Conservation (phyloP, 2,329 filamentous ascomycete species). For the Cladosporium sphaerospermum region DNA sequence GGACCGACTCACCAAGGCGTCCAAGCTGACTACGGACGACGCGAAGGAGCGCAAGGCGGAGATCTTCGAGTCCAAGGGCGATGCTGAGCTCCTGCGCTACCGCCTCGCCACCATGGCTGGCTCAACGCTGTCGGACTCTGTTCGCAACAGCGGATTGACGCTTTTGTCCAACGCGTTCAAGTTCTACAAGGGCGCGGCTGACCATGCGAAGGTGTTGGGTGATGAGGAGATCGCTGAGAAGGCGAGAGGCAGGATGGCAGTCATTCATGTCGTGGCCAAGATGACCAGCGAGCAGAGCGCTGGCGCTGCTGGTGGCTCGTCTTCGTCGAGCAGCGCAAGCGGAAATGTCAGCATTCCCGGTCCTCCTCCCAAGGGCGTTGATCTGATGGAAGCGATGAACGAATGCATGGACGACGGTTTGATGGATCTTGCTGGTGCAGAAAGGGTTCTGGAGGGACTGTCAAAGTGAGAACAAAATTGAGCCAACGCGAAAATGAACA, state of each 20-base stretch:
- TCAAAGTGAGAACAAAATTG: not conserved
- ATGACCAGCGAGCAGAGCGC: conserved; percentile 36
- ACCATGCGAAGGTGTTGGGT: conserved; percentile 38
- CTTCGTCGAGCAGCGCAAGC: not conserved
- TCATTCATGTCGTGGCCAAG: conserved; percentile 34
- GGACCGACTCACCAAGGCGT: conserved; percentile 44
- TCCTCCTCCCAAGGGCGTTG: conserved; percentile 34
- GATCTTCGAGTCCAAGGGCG: conserved; percentile 50
- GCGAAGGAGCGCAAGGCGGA: conserved; percentile 42
- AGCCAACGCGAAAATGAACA: too few relatives aligned
- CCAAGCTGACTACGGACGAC: conserved; percentile 40
- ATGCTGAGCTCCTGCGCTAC: conserved; percentile 50
- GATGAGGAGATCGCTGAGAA: conserved; percentile 45
- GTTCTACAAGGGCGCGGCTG: conserved; percentile 49
- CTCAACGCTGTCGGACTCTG: conserved; percentile 35
- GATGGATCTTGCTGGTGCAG: conserved; percentile 28
- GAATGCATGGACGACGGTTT: conserved; percentile 50
- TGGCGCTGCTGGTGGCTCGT: conserved; percentile 14
- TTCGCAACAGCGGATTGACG: conserved; percentile 39
- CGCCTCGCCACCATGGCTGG: conserved; percentile 37
- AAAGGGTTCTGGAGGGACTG: conserved; percentile 2
- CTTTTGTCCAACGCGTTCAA: conserved; percentile 52
- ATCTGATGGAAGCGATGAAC: conserved; percentile 39
- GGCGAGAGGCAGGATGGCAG: conserved; percentile 29
- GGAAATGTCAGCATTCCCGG: conserved; percentile 32